Evolutionary conservation across 805 yeast species (phyloP), one percentile per base, ranked within the genome.

Genomic region (Monosporozyma servazzii): DNA sequence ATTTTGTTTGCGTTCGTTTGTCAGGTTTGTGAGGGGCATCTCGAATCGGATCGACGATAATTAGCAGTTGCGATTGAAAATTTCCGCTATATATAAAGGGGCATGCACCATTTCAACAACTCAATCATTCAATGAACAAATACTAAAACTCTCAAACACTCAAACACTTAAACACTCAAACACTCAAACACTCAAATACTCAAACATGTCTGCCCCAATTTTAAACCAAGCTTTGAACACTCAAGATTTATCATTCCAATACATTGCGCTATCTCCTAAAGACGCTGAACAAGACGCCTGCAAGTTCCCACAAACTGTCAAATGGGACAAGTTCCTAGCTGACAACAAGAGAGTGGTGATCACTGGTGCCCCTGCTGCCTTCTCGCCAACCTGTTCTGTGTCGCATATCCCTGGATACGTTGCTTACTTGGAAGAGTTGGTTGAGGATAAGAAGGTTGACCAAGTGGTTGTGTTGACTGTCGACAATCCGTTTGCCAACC

Each of bases 341-440:
- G 62, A 61, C 23, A 56, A 63, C 62, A 79, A 80, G 72, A 80
- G 75, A 60, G 79, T 83, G 31, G 80, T 86, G 43, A 72, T 86
- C 59, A 87, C 88, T 31, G 76, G 85, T 53, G 89, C 86, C 33
- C 93, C 95, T 55, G 95, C 90, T 55, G 93, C 95, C 10, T 87
- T 86, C 75, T 86, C 95, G 27, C 95, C 91, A 51, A 80, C 91
- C 7, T 86, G 93, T 69, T 75, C 86, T 47, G 79, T 76, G 48
- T 74, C 78, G 59, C 93, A 85, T 68, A 76, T 85, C 54, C 91
- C 91, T 51, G 86, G 82, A 23, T 84, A 71, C 71, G 66, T 84
- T 52, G 62, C 70, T 53, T 71, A 79, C 56, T 65, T 76, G 50
- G 65, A 64, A 21, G 76, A 78, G 50, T 76, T 86, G 40, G 60